Evolutionary conservation across 2,329 filamentous ascomycete genomes (phyloP), one percentile per base, ranked within the genome.

Genomic region (Nigrospora oryzae): DNA sequence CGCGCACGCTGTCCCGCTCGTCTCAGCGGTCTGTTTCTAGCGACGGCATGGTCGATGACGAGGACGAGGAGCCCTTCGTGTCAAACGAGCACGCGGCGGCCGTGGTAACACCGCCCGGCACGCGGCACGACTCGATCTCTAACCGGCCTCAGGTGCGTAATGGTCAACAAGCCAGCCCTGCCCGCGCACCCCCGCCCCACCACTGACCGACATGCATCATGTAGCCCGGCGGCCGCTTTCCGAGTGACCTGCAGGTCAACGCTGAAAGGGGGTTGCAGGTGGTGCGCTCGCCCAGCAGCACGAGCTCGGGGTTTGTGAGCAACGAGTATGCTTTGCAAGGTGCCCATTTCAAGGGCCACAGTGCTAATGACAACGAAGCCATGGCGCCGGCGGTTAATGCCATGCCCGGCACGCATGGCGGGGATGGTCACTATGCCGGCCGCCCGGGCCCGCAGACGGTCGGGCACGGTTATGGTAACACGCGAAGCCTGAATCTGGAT

Each of bases 241-340:
- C 91, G 69, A 94, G 87, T 69, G 90, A 96, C 73, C 73, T 97
- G 57, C 82, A 89, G 71, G 78, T 95, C 64, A 86, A 89, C 65
- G 71, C 75, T 50, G 69, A 80, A 62, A 83, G 87, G 71, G 83
- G 86, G 74, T 82, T 89, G 81, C 84, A 89, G 68, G 82, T 79
- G 61, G 80, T 85, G 61, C 73, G 83, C 62, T 89, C 86, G 60
- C 85, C 86, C 49, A 87, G 86, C 74, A 94, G 87, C 73, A 81
- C 83, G 65, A 88, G 83, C 64, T 90, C 86, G 55, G 81, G 76
- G 51, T 68, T 67, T 54, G 52, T 62, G 57, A 58, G 62, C 38
- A 53, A 51, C 47, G 55, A 57, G 38, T 49, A 54, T 30, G 43
- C 49, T 37, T 51, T 49, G 42, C 50, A 53, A 30, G 55, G 50